These are phyloP conservation scores for Fusarium tjaetaba DNA, from an alignment of 2,329 filamentous ascomycete genomes.

Conservation along the genomic window DNA sequence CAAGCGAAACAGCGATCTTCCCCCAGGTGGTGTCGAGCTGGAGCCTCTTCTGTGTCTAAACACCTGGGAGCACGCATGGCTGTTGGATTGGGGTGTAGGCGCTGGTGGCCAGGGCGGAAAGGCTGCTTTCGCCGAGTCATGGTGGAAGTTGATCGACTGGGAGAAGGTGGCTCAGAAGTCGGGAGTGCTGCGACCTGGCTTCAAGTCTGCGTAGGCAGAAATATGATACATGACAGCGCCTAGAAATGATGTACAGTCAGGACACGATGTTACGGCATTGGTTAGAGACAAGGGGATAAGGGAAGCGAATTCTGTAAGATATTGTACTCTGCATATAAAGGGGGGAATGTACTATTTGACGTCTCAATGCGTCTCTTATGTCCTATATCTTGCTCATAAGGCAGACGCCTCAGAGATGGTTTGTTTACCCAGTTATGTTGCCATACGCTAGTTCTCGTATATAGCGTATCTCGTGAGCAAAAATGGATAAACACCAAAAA, in stretches of 20 bases:
- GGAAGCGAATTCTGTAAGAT: slow-evolving; percentile 44
- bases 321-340: slow-evolving; percentile 47
- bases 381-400: neutral
- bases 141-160: slow-evolving; percentile 95
- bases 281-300: slow-evolving; percentile 20
- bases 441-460: neutral
- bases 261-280: slow-evolving; percentile 30
- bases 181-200: slow-evolving; percentile 49
- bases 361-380: slow-evolving; percentile 9
- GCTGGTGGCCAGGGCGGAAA: slow-evolving; percentile 74
- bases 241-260: slow-evolving; percentile 13
- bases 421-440: neutral
- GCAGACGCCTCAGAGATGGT: neutral
- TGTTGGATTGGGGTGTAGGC: slow-evolving; percentile 78
- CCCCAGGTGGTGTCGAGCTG: slow-evolving; percentile 74
- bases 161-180: slow-evolving; percentile 66
- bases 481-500: slow-evolving; percentile 2
- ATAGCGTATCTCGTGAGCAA: neutral
- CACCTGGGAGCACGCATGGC: slow-evolving; percentile 95
- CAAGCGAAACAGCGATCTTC: slow-evolving; percentile 50
- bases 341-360: slow-evolving; percentile 44
- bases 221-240: neutral
- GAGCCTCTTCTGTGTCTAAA: slow-evolving; percentile 88
- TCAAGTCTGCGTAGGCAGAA: slow-evolving; percentile 40
- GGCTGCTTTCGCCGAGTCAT: slow-evolving; percentile 76